These are phyloP conservation scores for Venturia aucupariae DNA, from an alignment of 2,329 filamentous ascomycete genomes.

Conservation along the genomic window DNA sequence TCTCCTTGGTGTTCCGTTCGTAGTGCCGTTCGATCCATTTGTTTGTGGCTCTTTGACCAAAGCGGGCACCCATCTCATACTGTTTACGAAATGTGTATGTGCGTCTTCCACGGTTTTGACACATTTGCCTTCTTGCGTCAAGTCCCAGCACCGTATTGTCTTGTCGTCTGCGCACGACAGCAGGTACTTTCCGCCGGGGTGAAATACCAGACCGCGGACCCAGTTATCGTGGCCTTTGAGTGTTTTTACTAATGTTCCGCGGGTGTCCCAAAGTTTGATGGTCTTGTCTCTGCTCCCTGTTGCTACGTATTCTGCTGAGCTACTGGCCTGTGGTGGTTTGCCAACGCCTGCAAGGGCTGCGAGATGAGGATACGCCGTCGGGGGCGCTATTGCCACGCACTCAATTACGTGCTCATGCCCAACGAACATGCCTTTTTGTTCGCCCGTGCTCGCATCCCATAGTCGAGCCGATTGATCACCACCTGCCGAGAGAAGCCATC, in stretches of 20 bases:
- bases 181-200: constrained; percentile 85
- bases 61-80: constrained; percentile 78
- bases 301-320: constrained; percentile 77
- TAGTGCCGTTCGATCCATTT: constrained; percentile 26
- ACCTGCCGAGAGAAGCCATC: constrained; percentile 72
- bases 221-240: constrained; percentile 88
- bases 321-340: constrained; percentile 64
- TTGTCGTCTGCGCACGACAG: constrained; percentile 84
- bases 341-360: constrained; percentile 72
- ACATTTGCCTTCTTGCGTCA: constrained; percentile 81
- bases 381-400: constrained; percentile 78
- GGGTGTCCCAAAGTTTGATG: constrained; percentile 79
- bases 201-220: constrained; percentile 78
- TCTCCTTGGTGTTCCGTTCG: constrained; percentile 41
- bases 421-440: constrained; percentile 69
- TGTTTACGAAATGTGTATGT: constrained; percentile 78
- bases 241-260: constrained; percentile 76
- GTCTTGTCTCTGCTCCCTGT: constrained; percentile 86
- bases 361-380: constrained; percentile 67
- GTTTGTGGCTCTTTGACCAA: constrained; percentile 49
- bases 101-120: constrained; percentile 71
- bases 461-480: constrained; percentile 73
- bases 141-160: constrained; percentile 87
- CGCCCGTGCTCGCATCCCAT: constrained; percentile 72
- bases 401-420: constrained; percentile 82